Evolutionary conservation across 768 basidiomycete species (phyloP).

Genomic region (Kwoniella mangroviensis): DNA sequence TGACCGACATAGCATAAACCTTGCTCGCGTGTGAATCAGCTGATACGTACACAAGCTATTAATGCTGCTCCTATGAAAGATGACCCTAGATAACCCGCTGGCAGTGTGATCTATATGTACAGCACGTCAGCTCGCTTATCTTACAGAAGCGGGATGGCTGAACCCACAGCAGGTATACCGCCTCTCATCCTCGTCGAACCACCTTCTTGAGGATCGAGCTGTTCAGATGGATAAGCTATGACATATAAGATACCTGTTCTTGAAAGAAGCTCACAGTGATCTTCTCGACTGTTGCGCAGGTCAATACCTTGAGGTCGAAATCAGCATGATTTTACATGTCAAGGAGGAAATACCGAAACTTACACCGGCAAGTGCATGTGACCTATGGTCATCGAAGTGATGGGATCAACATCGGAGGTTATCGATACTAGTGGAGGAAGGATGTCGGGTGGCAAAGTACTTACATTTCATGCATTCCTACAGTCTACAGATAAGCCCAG

Average conservation of each 20-base stretch:
- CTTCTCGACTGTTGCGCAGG: slow-evolving; percentile 43
- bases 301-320: slow-evolving; percentile 29
- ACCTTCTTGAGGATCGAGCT: slow-evolving; percentile 57
- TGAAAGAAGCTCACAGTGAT: slow-evolving; percentile 31
- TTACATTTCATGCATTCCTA: slow-evolving; percentile 56
- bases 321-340: background rate
- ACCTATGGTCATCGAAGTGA: slow-evolving; percentile 23
- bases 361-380: slow-evolving; percentile 57
- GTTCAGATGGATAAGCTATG: slow-evolving; percentile 19
- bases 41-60: slow-evolving; percentile 50
- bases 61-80: slow-evolving; percentile 54
- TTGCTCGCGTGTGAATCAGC: background rate
- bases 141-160: background rate
- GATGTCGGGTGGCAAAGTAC: background rate
- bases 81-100: slow-evolving; percentile 57
- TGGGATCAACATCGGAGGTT: background rate
- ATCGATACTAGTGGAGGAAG: background rate
- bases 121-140: background rate
- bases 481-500: slow-evolving; percentile 25
- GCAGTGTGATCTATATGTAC: slow-evolving; percentile 47
- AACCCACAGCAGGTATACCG: slow-evolving; percentile 55
- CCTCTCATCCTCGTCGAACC: slow-evolving; percentile 58
- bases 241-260: background rate
- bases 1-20: too few species aligned
- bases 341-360: slow-evolving; percentile 9